phyloP scores from a whole-genome alignment of 352 stramenopile genomes.

The Pythium utonaiense region DNA sequence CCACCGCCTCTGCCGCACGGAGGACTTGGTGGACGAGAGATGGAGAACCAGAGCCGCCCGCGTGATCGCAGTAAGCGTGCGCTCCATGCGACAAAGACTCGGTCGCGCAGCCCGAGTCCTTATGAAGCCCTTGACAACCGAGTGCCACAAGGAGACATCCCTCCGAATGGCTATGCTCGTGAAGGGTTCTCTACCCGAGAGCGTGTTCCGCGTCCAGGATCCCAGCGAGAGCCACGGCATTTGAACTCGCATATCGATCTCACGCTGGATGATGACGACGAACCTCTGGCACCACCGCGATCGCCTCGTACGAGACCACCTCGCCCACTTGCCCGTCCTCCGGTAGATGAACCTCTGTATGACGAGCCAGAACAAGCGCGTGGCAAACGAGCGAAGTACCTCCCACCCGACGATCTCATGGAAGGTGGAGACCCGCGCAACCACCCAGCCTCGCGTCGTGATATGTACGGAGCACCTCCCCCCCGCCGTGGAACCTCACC shows the following conservation, averaged over 20 bases:
- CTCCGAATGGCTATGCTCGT: conserved; percentile 9
- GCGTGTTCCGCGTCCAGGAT: background rate
- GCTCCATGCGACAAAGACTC: conserved; percentile 1
- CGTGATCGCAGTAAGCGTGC: conserved; percentile 10
- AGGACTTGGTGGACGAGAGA: background rate
- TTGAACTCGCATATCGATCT: conserved; percentile 10
- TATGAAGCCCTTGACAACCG: conserved; percentile 2
- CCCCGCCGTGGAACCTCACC: conserved; percentile 1
- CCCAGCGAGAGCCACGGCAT: background rate
- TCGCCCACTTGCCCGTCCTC: background rate
- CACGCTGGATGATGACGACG: conserved; percentile 8
- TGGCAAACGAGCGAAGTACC: conserved; percentile 16
- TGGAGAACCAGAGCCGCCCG: background rate
- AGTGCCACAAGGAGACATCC: background rate
- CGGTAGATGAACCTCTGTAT: background rate
- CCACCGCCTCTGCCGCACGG: background rate
- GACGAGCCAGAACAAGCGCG: conserved; percentile 15
- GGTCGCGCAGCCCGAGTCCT: conserved; percentile 22
- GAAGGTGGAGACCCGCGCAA: background rate
- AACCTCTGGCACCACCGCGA: background rate
- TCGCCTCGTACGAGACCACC: conserved; percentile 13
- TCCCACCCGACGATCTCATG: conserved; percentile 3
- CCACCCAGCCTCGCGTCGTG: background rate
- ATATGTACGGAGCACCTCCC: conserved; percentile 6
- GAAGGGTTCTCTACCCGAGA: conserved; percentile 1